These are phyloP conservation scores for Globisporangium ultimum DNA, from an alignment of 352 stramenopile species.

Conservation along the genomic window DNA sequence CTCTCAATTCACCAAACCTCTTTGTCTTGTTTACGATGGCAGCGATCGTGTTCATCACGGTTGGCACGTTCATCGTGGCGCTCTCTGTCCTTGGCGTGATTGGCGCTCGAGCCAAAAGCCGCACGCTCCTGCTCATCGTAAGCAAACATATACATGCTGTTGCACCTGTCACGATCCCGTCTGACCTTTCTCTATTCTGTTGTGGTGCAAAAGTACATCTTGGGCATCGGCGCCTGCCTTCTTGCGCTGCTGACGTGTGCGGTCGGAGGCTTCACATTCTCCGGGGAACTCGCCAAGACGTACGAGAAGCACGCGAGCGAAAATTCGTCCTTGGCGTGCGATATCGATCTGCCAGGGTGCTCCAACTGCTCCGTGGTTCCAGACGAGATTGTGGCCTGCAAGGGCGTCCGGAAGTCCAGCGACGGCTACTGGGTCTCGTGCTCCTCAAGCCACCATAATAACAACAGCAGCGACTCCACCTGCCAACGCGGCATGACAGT, in stretches of 20 bases:
- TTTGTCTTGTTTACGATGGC: slow-evolving; percentile 1
- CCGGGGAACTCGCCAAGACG: slow-evolving; percentile 45
- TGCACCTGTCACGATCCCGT: background rate
- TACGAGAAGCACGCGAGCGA: slow-evolving; percentile 45
- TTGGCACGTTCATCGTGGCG: slow-evolving; percentile 61
- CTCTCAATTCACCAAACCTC: background rate
- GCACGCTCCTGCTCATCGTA: slow-evolving; percentile 76
- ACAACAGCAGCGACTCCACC: background rate
- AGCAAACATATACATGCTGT: slow-evolving; percentile 10
- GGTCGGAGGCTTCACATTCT: slow-evolving; percentile 63
- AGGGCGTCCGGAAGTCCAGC: slow-evolving; percentile 33
- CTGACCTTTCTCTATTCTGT: background rate
- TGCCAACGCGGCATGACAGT: slow-evolving; percentile 58
- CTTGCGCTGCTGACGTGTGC: slow-evolving; percentile 59
- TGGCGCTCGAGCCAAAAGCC: slow-evolving; percentile 66
- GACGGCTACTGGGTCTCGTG: slow-evolving; percentile 49
- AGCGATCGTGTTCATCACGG: slow-evolving; percentile 71
- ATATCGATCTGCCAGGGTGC: slow-evolving; percentile 61
- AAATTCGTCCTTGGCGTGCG: slow-evolving; percentile 50
- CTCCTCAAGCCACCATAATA: slow-evolving; percentile 15
- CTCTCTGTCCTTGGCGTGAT: slow-evolving; percentile 68
- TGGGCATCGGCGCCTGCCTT: slow-evolving; percentile 62
- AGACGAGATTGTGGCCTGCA: slow-evolving; percentile 26
- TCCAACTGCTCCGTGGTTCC: slow-evolving; percentile 62
- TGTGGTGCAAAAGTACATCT: slow-evolving; percentile 45